phyloP scores from a whole-genome alignment of 495 filamentous ascomycete species.

The Talaromyces proteolyticus region DNA sequence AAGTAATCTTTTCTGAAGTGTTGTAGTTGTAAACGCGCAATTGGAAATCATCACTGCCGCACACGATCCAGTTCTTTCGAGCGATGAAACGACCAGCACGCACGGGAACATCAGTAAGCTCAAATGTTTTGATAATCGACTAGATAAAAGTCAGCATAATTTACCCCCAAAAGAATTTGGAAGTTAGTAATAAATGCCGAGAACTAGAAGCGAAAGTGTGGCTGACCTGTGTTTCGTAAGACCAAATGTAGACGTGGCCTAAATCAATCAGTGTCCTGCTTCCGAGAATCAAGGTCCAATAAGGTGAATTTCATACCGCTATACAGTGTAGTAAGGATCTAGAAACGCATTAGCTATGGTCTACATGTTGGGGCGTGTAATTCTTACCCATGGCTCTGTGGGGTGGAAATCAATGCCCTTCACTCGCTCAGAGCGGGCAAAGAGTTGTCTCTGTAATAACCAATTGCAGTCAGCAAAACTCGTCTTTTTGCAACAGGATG shows the following conservation, averaged over 20 bases:
- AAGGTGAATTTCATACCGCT: conserved; percentile 59
- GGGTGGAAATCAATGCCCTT: conserved; percentile 98
- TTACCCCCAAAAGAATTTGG: neutral
- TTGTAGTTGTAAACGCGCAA: conserved; percentile 98
- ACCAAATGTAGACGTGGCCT: conserved; percentile 99
- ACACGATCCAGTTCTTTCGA: conserved; percentile 98
- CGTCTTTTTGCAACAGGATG: neutral
- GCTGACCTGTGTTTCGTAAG: conserved; percentile 81
- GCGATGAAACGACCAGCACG: conserved; percentile 95
- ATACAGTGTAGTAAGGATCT: conserved; percentile 92
- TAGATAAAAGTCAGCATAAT: conserved; percentile 15
- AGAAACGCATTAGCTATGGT: conserved; percentile 20
- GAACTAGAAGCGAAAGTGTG: neutral
- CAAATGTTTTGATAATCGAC: conserved; percentile 97
- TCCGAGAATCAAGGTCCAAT: neutral
- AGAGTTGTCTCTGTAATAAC: conserved; percentile 63
- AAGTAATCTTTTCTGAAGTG: conserved; percentile 97
- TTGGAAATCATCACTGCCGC: conserved; percentile 97
- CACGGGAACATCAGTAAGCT: conserved; percentile 97
- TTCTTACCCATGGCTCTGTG: conserved; percentile 79
- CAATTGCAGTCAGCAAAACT: conserved; percentile 18
- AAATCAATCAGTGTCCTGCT: neutral
- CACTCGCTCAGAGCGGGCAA: conserved; percentile 82
- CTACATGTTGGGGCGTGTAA: neutral
- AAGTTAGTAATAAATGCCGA: neutral